These are phyloP conservation scores for Trifolium pratense DNA, from an alignment of 306 rosid genomes.

Conservation along the genomic window DNA sequence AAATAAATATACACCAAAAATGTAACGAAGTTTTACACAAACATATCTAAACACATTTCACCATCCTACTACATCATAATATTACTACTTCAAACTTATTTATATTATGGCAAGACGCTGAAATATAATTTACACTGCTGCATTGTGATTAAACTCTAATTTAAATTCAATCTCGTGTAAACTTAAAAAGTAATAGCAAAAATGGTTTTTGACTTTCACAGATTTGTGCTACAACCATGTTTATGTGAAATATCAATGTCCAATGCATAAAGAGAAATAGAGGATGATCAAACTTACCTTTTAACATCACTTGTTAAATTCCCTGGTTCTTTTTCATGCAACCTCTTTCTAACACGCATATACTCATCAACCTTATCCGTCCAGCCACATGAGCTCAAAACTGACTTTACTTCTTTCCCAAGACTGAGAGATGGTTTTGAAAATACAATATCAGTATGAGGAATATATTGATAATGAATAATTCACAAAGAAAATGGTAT, in stretches of 20 bases:
- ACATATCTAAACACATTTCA: background rate
- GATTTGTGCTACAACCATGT: slow-evolving; percentile 24
- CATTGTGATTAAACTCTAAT: background rate
- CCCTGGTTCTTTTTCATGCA: slow-evolving; percentile 55
- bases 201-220: slow-evolving; percentile 1
- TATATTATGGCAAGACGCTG: background rate
- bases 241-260: slow-evolving; percentile 3
- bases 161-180: background rate
- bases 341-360: slow-evolving; percentile 73
- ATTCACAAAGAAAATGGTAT: slow-evolving; percentile 12
- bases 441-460: slow-evolving; percentile 34
- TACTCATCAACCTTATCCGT: slow-evolving; percentile 57
- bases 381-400: slow-evolving; percentile 85
- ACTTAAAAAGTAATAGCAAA: slow-evolving; percentile 19
- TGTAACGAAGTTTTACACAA: background rate
- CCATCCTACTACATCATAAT: slow-evolving; percentile 3
- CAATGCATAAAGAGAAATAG: slow-evolving; percentile 21
- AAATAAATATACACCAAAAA: background rate
- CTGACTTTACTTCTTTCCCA: slow-evolving; percentile 63
- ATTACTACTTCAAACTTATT: background rate
- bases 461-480: slow-evolving; percentile 8
- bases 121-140: background rate
- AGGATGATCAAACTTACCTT: slow-evolving; percentile 53
- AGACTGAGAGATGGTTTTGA: slow-evolving; percentile 57
- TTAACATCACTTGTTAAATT: slow-evolving; percentile 51